Evolutionary conservation across 805 yeast species (phyloP).

Genomic region (Zygosaccharomyces gambellarensis): DNA sequence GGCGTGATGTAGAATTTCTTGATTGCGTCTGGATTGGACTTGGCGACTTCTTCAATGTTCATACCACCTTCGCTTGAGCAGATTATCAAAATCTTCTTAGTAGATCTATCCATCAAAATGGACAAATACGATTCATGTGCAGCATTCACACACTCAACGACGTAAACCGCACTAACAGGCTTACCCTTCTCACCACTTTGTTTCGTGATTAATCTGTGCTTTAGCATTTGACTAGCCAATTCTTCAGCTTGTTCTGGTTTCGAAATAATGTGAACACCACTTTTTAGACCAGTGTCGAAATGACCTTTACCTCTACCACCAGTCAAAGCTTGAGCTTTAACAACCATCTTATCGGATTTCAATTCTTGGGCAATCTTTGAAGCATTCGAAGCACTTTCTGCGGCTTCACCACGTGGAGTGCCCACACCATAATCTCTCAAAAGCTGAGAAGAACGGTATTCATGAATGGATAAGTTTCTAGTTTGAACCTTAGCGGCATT

Average conservation of each 20-base stretch:
- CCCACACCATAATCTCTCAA: conserved; percentile 80
- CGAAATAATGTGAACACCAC: conserved; percentile 89
- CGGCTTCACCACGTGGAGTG: conserved; percentile 88
- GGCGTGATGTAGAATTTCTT: conserved; percentile 78
- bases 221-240: conserved; percentile 82
- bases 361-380: conserved; percentile 72
- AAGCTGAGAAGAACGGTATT: conserved; percentile 88
- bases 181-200: conserved; percentile 98
- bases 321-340: conserved; percentile 97
- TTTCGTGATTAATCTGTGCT: conserved; percentile 91
- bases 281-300: conserved; percentile 90
- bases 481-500: conserved; percentile 13
- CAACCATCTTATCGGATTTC: conserved; percentile 66
- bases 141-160: conserved; percentile 92
- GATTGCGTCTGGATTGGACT: conserved; percentile 84
- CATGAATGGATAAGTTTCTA: conserved; percentile 88
- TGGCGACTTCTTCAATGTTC: conserved; percentile 99
- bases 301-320: conserved; percentile 99
- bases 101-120: conserved; percentile 88
- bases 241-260: conserved; percentile 82
- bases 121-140: conserved; percentile 94
- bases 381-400: conserved; percentile 86
- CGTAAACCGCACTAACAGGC: conserved; percentile 91
- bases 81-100: conserved; percentile 86
- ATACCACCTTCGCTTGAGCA: conserved; percentile 99